A percentile compares a stretch with the other conserved stretches of the same genome.
Evolutionary conservation across 768 basidiomycete genomes (phyloP).

Genomic region (Trametes maxima): DNA sequence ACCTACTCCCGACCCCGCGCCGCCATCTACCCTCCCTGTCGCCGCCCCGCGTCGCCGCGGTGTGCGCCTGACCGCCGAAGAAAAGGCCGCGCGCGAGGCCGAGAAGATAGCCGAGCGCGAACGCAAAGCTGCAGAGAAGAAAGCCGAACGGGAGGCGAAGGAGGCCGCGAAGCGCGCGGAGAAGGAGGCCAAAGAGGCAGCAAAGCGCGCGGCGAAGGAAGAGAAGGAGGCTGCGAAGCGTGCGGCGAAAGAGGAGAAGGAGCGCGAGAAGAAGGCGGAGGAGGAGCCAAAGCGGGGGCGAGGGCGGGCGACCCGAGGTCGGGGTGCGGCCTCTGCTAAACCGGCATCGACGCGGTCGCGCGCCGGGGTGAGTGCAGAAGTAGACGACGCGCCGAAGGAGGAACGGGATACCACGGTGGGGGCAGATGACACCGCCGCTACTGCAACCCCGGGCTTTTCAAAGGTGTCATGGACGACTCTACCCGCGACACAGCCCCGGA

Average conservation of each 20-base stretch:
- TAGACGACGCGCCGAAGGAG: not conserved
- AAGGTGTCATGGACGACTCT: constrained; percentile 36
- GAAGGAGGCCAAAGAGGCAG: constrained; percentile 19
- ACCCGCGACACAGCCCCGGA: constrained; percentile 22
- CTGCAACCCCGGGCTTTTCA: constrained; percentile 1
- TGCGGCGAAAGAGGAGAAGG: constrained; percentile 12
- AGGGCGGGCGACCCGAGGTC: not conserved
- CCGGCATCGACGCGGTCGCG: constrained; percentile 16
- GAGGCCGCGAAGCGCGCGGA: constrained; percentile 17
- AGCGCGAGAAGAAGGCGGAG: constrained; percentile 12
- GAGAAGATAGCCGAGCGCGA: constrained; percentile 20
- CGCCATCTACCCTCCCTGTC: constrained; percentile 1
- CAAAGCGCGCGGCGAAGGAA: constrained; percentile 26
- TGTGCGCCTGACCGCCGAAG: constrained; percentile 24
- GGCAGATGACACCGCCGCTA: not conserved
- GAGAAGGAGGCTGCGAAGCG: constrained; percentile 15
- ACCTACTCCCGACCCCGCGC: constrained; percentile 12
- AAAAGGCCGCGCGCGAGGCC: constrained; percentile 28
- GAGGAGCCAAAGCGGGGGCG: constrained; percentile 13
- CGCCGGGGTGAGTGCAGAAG: not conserved
- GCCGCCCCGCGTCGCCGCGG: constrained; percentile 27
- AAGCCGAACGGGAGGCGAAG: constrained; percentile 25
- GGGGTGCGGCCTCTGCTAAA: not conserved
- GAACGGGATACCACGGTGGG: not conserved
- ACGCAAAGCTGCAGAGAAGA: constrained; percentile 22